These are phyloP conservation scores for Curvularia verruculosa DNA, from an alignment of 2,329 filamentous ascomycete genomes.

Conservation along the genomic window DNA sequence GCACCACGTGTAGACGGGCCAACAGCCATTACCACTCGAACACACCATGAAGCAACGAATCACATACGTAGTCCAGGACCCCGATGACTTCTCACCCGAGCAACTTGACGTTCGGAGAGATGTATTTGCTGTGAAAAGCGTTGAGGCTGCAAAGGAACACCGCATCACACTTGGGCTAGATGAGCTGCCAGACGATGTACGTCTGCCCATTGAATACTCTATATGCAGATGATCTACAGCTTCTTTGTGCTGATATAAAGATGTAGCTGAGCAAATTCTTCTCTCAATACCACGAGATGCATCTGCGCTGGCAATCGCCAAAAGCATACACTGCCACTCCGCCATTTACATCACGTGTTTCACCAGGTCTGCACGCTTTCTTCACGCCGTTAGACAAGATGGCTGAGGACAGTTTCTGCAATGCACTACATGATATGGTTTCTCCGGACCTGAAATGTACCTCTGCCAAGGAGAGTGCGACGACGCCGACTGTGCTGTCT, in stretches of 20 bases:
- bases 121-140: slow-evolving; percentile 61
- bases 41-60: slow-evolving; percentile 71
- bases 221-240: too few species aligned
- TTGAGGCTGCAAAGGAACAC: slow-evolving; percentile 77
- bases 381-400: slow-evolving; percentile 64
- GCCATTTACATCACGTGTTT: slow-evolving; percentile 75
- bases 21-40: slow-evolving; percentile 8
- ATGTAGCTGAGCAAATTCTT: slow-evolving; percentile 66
- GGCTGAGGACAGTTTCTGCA: slow-evolving; percentile 56
- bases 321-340: slow-evolving; percentile 63
- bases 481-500: slow-evolving; percentile 60
- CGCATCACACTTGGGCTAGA: slow-evolving; percentile 73
- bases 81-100: slow-evolving; percentile 69
- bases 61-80: slow-evolving; percentile 73
- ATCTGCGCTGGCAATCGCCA: slow-evolving; percentile 77
- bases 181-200: slow-evolving; percentile 73
- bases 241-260: background rate
- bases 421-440: slow-evolving; percentile 64
- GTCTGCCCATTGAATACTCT: background rate
- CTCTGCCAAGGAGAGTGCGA: slow-evolving; percentile 65
- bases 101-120: slow-evolving; percentile 61
- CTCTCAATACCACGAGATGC: slow-evolving; percentile 70
- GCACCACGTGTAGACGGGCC: slow-evolving; percentile 6
- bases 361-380: slow-evolving; percentile 82
- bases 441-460: slow-evolving; percentile 62